phyloP scores from a whole-genome alignment of 345 rosid genomes.

The Brassica nigra region DNA sequence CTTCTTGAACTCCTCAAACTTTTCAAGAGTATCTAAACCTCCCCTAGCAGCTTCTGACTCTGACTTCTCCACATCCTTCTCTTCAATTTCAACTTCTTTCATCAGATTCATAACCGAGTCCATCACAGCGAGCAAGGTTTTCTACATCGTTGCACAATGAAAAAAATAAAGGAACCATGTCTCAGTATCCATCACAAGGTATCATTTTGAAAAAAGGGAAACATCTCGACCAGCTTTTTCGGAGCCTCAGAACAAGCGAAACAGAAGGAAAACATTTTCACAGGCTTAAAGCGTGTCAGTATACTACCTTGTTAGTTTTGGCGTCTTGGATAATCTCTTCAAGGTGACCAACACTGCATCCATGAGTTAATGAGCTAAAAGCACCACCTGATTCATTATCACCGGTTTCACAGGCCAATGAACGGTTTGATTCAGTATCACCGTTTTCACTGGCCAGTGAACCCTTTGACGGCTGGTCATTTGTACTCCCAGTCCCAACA shows the following conservation, averaged over 20 bases:
- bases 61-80: slow-evolving; percentile 65
- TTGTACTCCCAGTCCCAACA: slow-evolving; percentile 14
- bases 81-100: slow-evolving; percentile 70
- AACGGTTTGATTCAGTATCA: slow-evolving; percentile 29
- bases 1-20: slow-evolving; percentile 64
- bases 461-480: slow-evolving; percentile 2
- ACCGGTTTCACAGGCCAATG: background rate
- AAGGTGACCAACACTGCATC: slow-evolving; percentile 53
- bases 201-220: background rate
- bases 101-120: slow-evolving; percentile 64
- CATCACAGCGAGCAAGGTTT: slow-evolving; percentile 63
- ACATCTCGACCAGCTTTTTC: background rate
- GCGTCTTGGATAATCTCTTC: slow-evolving; percentile 70
- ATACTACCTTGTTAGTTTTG: slow-evolving; percentile 72
- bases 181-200: background rate
- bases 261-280: background rate
- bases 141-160: slow-evolving; percentile 49
- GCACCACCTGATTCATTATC: slow-evolving; percentile 39
- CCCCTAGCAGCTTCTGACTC: slow-evolving; percentile 66
- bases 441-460: slow-evolving; percentile 3
- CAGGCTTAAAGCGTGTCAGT: background rate
- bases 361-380: slow-evolving; percentile 44
- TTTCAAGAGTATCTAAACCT: slow-evolving; percentile 55
- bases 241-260: too few species aligned
- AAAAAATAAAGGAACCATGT: background rate